Evolutionary conservation across 2,329 filamentous ascomycete species (phyloP).

Genomic region (Alternaria atra): DNA sequence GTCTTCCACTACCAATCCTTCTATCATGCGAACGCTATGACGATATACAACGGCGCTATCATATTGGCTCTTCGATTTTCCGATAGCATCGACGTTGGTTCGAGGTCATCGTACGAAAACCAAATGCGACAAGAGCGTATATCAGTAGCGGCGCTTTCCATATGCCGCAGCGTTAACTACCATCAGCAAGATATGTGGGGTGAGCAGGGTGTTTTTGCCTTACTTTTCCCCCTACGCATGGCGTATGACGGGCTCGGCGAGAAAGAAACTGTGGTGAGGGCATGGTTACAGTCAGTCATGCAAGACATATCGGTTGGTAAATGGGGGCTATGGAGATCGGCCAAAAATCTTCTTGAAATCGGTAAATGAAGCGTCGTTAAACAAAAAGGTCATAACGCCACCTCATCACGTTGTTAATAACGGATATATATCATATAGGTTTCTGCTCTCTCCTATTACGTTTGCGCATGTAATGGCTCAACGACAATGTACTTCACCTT

Average conservation of each 20-base stretch:
- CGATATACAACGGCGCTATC: background rate
- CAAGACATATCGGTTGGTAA: background rate
- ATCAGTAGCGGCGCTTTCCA: background rate
- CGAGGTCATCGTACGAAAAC: background rate
- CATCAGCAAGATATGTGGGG: slow-evolving; percentile 1
- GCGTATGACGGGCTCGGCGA: slow-evolving; percentile 1
- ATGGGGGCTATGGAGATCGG: background rate
- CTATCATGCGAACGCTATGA: slow-evolving; percentile 1
- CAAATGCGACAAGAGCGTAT: background rate
- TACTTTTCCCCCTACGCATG: slow-evolving; percentile 8
- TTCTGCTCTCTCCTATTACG: too few relatives aligned
- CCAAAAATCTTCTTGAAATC: background rate
- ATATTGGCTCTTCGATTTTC: background rate
- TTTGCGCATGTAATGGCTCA: background rate
- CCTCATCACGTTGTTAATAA: background rate
- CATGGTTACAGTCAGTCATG: background rate
- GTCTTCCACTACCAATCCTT: background rate
- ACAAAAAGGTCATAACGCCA: background rate
- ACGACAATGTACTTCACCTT: background rate
- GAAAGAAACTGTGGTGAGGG: background rate
- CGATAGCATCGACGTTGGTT: background rate
- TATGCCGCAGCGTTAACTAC: slow-evolving; percentile 7
- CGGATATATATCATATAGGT: too few relatives aligned
- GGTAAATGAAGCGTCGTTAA: background rate
- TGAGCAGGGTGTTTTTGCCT: slow-evolving; percentile 2